phyloP scores from a whole-genome alignment of 2,329 filamentous ascomycete genomes.

The Neoascochyta sp. region DNA sequence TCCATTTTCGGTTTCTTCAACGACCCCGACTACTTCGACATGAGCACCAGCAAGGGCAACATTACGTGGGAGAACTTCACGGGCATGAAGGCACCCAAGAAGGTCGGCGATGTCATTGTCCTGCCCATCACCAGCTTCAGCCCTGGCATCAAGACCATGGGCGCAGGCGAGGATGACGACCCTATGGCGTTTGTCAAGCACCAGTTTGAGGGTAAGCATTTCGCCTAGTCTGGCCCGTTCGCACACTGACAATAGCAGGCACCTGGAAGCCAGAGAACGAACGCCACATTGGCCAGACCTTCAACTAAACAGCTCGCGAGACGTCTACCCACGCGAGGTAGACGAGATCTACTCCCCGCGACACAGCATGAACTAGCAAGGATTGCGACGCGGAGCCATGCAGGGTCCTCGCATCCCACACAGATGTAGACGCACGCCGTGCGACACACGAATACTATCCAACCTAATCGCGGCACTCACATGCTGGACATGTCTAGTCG shows the following conservation, averaged over 20 bases:
- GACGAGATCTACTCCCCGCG: too few relatives aligned
- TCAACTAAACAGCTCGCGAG: conserved; percentile 15
- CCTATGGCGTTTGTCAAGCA: conserved; percentile 98
- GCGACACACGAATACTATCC: too few relatives aligned
- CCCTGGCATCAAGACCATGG: conserved; percentile 91
- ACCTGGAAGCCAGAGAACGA: conserved; percentile 37
- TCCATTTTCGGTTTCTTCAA: conserved; percentile 91
- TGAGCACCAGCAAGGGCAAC: conserved; percentile 63
- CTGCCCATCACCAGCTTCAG: conserved; percentile 97
- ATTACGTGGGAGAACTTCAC: conserved; percentile 89
- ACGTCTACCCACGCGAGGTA: background rate
- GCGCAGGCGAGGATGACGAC: conserved; percentile 79
- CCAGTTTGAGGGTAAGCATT: conserved; percentile 77
- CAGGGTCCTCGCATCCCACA: too few relatives aligned
- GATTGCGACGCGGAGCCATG: too few relatives aligned
- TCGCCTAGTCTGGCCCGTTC: background rate
- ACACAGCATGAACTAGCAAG: too few relatives aligned
- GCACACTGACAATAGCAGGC: conserved; percentile 27
- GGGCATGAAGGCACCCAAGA: conserved; percentile 75
- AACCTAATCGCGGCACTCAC: too few relatives aligned
- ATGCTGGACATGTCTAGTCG: too few relatives aligned
- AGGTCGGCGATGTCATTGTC: conserved; percentile 88
- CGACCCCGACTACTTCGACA: conserved; percentile 81
- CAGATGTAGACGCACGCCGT: too few relatives aligned
- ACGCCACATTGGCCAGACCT: conserved; percentile 36